These are phyloP conservation scores for Saccharomyces hybrid DNA, from an alignment of 1,139 yeast genomes.

Conservation along the genomic window DNA sequence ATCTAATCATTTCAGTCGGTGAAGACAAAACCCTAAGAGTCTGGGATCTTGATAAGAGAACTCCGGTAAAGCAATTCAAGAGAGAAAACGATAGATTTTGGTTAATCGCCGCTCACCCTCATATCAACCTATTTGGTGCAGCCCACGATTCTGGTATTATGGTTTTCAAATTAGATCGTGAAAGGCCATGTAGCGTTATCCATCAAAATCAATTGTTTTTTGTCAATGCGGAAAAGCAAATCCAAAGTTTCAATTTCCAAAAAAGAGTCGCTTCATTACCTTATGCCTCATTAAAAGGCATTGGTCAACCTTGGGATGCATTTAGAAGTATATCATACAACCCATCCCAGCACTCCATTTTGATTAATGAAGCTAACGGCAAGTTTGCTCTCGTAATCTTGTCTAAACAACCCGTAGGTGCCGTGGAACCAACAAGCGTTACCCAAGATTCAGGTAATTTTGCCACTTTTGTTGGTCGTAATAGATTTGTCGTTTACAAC, in stretches of 20 bases:
- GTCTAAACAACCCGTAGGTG: constrained; percentile 87
- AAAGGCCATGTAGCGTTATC: constrained; percentile 81
- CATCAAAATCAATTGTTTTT: constrained; percentile 65
- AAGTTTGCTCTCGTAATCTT: constrained; percentile 68
- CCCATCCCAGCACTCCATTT: constrained; percentile 81
- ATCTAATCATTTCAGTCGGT: constrained; percentile 83
- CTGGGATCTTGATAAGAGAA: constrained; percentile 93
- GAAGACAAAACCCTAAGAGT: constrained; percentile 97
- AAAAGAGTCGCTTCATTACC: constrained; percentile 61
- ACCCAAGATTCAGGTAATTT: constrained; percentile 75
- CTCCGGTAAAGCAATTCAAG: constrained; percentile 89
- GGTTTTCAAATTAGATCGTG: constrained; percentile 96
- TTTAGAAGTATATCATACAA: constrained; percentile 82
- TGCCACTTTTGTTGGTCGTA: constrained; percentile 88
- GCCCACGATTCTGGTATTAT: constrained; percentile 97
- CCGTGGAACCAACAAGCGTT: constrained; percentile 77
- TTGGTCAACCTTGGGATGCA: constrained; percentile 81
- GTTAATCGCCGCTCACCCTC: constrained; percentile 84
- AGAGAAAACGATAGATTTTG: constrained; percentile 94
- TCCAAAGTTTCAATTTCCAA: constrained; percentile 67
- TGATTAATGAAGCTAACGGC: constrained; percentile 60
- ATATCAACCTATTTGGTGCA: constrained; percentile 85
- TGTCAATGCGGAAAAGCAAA: constrained; percentile 78
- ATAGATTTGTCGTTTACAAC: constrained; percentile 79
- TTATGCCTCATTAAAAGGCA: constrained; percentile 71